These are phyloP conservation scores for Rubroshorea leprosula DNA, from an alignment of 345 rosid species.

Conservation along the genomic window DNA sequence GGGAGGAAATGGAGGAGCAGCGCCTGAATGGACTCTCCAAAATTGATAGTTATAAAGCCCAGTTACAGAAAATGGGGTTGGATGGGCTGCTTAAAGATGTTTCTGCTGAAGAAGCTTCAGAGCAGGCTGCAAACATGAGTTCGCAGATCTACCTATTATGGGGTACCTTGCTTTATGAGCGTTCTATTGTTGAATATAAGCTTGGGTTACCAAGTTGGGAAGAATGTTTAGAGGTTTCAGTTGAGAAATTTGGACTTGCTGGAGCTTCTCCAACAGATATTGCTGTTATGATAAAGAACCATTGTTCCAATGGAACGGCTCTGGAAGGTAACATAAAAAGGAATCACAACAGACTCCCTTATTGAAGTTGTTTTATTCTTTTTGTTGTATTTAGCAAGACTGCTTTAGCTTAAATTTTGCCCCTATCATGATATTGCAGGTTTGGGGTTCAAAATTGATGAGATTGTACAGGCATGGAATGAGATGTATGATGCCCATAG, in stretches of 20 bases:
- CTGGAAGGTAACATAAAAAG: conserved; percentile 56
- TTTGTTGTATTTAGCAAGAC: background rate
- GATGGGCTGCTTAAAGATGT: conserved; percentile 53
- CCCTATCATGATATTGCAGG: conserved; percentile 29
- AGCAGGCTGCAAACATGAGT: conserved; percentile 76
- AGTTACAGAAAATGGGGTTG: conserved; percentile 64
- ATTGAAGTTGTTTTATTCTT: background rate
- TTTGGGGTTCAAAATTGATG: conserved; percentile 93
- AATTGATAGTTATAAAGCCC: conserved; percentile 52
- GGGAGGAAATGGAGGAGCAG: conserved; percentile 94
- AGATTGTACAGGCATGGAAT: conserved; percentile 98
- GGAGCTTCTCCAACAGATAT: conserved; percentile 95
- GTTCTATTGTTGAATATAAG: conserved; percentile 87
- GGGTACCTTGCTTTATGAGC: conserved; percentile 93
- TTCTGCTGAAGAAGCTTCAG: conserved; percentile 70
- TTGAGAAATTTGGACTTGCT: conserved; percentile 95
- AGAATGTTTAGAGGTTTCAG: conserved; percentile 96
- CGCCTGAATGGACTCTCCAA: conserved; percentile 85
- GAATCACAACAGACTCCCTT: background rate
- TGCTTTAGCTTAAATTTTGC: background rate
- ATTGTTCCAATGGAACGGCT: conserved; percentile 79
- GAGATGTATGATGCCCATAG: conserved; percentile 98
- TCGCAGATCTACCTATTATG: conserved; percentile 90
- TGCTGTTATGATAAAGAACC: conserved; percentile 98
- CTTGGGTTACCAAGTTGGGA: conserved; percentile 93